A percentile compares a stretch with the other conserved stretches of the same genome.
Evolutionary conservation across 2,329 filamentous ascomycete genomes (phyloP).

Genomic region (Nemania diffusa): DNA sequence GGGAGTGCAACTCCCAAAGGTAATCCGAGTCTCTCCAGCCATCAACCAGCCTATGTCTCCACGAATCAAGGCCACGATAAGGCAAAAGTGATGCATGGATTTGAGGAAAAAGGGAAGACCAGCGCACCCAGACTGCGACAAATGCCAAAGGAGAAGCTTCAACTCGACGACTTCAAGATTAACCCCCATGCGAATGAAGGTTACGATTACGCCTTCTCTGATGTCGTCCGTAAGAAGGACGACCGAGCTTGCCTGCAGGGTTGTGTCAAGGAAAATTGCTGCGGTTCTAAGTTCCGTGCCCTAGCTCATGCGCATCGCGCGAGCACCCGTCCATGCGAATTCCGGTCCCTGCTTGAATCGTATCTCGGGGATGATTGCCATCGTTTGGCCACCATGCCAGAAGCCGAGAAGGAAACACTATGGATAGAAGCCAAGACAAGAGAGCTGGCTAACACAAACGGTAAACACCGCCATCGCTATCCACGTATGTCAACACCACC

Average conservation of each 20-base stretch:
- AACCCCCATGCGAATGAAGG: conserved; percentile 79
- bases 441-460: conserved; percentile 77
- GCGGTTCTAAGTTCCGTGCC: conserved; percentile 75
- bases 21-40: conserved; percentile 20
- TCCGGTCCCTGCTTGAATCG: conserved; percentile 60
- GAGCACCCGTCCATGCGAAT: conserved; percentile 44
- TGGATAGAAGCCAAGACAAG: conserved; percentile 81
- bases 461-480: conserved; percentile 81
- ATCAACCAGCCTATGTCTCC: conserved; percentile 19
- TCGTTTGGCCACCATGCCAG: conserved; percentile 66
- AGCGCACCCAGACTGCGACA: conserved; percentile 61
- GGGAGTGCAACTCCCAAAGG: conserved; percentile 13
- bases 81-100: conserved; percentile 37
- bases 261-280: conserved; percentile 81
- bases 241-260: conserved; percentile 77
- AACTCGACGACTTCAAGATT: conserved; percentile 80
- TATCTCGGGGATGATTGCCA: conserved; percentile 69
- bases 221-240: conserved; percentile 76
- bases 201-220: conserved; percentile 75
- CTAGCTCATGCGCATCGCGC: conserved; percentile 67
- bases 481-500: conserved; percentile 78
- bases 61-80: conserved; percentile 28
- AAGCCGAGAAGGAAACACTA: conserved; percentile 70
- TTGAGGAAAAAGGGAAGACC: conserved; percentile 32
- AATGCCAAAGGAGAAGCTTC: conserved; percentile 66